phyloP scores from a whole-genome alignment of 2,329 filamentous ascomycete genomes.

The Sporothrix dimorphospora region DNA sequence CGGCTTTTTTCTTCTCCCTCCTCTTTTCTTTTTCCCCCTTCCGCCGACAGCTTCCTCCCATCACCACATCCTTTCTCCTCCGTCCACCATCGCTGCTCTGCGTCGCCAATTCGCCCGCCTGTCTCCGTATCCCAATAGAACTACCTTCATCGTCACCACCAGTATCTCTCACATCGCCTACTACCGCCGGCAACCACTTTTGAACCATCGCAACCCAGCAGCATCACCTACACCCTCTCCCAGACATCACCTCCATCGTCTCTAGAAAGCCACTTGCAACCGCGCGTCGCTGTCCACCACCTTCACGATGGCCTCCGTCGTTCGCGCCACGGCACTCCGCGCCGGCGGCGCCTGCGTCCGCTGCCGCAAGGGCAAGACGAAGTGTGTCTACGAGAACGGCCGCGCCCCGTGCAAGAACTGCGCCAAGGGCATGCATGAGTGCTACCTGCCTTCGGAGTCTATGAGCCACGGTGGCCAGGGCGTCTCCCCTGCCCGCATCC shows the following conservation, averaged over 20 bases:
- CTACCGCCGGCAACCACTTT: background rate
- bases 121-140: background rate
- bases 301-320: slow-evolving; percentile 50
- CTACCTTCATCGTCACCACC: background rate
- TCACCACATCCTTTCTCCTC: slow-evolving; percentile 18
- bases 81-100: background rate
- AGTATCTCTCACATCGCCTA: background rate
- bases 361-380: slow-evolving; percentile 67
- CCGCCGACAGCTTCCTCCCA: slow-evolving; percentile 18
- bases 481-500: slow-evolving; percentile 58
- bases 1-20: slow-evolving; percentile 2
- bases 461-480: slow-evolving; percentile 61
- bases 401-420: slow-evolving; percentile 66
- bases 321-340: slow-evolving; percentile 62
- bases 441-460: slow-evolving; percentile 63
- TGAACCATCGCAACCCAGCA: background rate
- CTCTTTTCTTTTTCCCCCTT: slow-evolving; percentile 4
- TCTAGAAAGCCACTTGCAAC: background rate
- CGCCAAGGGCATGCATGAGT: slow-evolving; percentile 66
- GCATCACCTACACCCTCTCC: background rate
- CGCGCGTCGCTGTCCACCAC: background rate
- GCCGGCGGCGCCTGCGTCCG: slow-evolving; percentile 65
- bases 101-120: background rate
- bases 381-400: slow-evolving; percentile 65
- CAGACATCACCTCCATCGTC: background rate